Base-by-base conservation (phyloP, 345 rosid genomes). In the Sapria himalayana region DNA sequence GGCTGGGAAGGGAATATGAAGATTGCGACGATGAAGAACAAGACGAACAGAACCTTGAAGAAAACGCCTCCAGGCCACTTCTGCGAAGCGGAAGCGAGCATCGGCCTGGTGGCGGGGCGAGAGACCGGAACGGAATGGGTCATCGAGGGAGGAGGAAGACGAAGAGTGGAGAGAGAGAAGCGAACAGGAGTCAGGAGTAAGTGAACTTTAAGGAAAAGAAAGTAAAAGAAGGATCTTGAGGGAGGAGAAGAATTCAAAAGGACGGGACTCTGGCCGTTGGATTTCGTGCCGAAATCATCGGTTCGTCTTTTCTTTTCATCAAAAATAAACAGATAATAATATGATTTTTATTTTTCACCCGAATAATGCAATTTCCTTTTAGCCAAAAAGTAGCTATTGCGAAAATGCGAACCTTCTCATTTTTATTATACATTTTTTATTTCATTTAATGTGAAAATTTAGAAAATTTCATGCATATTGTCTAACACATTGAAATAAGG, bases 1-100 rank as follows among this genome's bases (percentile, higher is more conserved):
- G 89, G 73, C 41, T 66, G 75, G 0, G 94, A 73, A 48, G 92
- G 94, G 51, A 85, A 81, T 19, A 72, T 20, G 0, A 85, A 89
- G 43, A 81, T 60, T 9, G 77, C 75, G 36, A 81, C 12, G 49
- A 86, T 72, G 62, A 76, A 65, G 31, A 75, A 18, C 16, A 53
- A 56, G 33, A 74, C 43, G 5, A 73, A 8, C 19, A 81, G 16
- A 54, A 53, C 66, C 70, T 76, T 81, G 68, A 67, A 42, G 34
- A 78, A n/a, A n/a, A n/a, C n/a, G n/a, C n/a, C n/a, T n/a, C n/a
- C n/a, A n/a, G n/a, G n/a, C n/a, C n/a, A n/a, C n/a, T n/a, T n/a
- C n/a, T n/a, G n/a, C n/a, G n/a, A n/a, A n/a, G n/a, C n/a, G 51
- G 50, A 64, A 51, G 10, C 20, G 66, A 58, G 53, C 27, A 23